Evolutionary conservation across 306 rosid genomes (phyloP), one percentile per base, ranked within the genome.

Genomic region (Begonia masoniana): DNA sequence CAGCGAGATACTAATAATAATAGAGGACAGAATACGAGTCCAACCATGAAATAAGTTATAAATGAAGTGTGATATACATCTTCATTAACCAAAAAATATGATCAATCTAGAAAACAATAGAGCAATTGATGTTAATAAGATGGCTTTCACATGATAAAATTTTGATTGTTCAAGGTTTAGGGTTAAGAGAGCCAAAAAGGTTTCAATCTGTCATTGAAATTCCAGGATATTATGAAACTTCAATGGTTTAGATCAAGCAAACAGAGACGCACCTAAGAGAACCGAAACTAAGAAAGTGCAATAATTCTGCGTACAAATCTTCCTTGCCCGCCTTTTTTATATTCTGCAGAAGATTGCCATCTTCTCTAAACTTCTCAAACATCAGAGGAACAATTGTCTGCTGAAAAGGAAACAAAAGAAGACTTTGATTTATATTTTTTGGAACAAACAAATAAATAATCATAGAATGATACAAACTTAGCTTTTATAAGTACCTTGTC

Each of bases 271-370:
- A 85, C 96, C 99, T 91, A 73, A 67, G 63, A 36, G 76, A 66
- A 71, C 96, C 84, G 50, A 70, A 77, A 65, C 82, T 71, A 63
- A 85, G 84, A 81, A 76, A 85, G 76, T 77, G 84, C 63, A 85
- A 66, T 69, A 91, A 66, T 68, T 85, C 96, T 65, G 78, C 81
- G 68, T 85, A 91, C 47, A 91, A 78, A 61, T 78, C 97, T 71
- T 71, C 82, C 87, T 91, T 91, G 74, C 97, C 97, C 47, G 92
- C 78, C 69, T 71, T 91, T 74, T 68, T 75, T 60, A 91, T 79
- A 68, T 67, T 84, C 64, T 69, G 82, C 58, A 75, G 60, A 65
- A 81, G 62, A 36, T 62, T 72, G 51, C 62, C 62, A 55, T 85
- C 96, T 47, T 77, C 82, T 55, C 70, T 73, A 50, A 91, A 70